These are phyloP conservation scores for Ogataea siamensis DNA, from an alignment of 805 yeast species.

Conservation along the genomic window DNA sequence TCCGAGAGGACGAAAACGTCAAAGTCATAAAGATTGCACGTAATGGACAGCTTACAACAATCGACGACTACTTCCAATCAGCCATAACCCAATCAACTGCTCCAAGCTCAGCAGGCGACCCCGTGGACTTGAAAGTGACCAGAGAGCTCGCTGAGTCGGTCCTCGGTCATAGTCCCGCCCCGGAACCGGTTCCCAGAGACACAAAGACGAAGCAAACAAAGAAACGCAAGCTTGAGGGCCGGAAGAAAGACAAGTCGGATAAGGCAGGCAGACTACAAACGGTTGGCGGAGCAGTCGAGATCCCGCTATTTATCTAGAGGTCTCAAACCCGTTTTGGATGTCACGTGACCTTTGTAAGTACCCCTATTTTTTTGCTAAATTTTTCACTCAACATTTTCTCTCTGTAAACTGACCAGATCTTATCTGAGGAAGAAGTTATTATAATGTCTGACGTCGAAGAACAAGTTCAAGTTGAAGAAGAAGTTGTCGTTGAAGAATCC, in stretches of 20 bases:
- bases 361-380: slow-evolving; percentile 10
- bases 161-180: slow-evolving; percentile 19
- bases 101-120: slow-evolving; percentile 5
- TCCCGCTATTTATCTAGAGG: slow-evolving; percentile 41
- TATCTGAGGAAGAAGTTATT: slow-evolving; percentile 41
- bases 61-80: slow-evolving; percentile 31
- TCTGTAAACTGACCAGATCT: slow-evolving; percentile 36
- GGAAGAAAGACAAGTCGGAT: slow-evolving; percentile 12
- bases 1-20: slow-evolving; percentile 34
- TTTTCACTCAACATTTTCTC: slow-evolving; percentile 7
- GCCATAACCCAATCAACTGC: not conserved
- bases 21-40: slow-evolving; percentile 27
- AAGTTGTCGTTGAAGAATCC: slow-evolving; percentile 76
- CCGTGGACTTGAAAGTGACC: slow-evolving; percentile 21
- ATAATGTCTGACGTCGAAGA: slow-evolving; percentile 92
- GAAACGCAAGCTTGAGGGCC: slow-evolving; percentile 9
- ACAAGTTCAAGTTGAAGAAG: slow-evolving; percentile 76
- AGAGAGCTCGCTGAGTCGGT: slow-evolving; percentile 30
- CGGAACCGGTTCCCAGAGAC: slow-evolving; percentile 2
- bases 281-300: slow-evolving; percentile 44
- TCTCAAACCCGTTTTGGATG: slow-evolving; percentile 5
- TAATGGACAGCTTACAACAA: slow-evolving; percentile 28
- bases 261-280: slow-evolving; percentile 31
- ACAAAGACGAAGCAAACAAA: slow-evolving; percentile 6
- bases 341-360: slow-evolving; percentile 17